Conservation (phyloP, 176 grass and related monocot species). For the Hordeum vulgare region DNA sequence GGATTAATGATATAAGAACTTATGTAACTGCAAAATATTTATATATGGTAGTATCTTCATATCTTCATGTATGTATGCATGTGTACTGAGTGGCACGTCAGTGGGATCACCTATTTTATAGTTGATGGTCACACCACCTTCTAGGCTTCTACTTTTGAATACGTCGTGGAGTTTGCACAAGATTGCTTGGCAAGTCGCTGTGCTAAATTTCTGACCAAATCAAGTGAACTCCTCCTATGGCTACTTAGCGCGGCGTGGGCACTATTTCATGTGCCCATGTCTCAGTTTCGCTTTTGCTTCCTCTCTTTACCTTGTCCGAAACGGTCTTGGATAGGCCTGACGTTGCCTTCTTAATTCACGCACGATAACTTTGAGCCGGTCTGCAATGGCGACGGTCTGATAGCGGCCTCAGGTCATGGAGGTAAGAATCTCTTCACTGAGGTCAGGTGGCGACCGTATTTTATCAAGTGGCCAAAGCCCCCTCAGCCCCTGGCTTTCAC, state of each 20-base stretch:
- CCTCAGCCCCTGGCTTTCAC: background rate
- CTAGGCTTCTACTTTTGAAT: background rate
- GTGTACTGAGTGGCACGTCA: no score
- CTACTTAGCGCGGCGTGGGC: background rate
- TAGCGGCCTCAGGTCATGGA: background rate
- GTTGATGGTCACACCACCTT: no score
- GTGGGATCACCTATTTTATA: no score
- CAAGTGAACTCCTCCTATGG: background rate
- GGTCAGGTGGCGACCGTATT: background rate
- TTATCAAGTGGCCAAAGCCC: background rate
- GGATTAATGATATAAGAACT: no score
- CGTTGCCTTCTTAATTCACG: slow-evolving; percentile 23
- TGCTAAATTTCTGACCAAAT: background rate
- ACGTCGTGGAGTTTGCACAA: background rate
- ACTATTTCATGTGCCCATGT: background rate
- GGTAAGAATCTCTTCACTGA: background rate
- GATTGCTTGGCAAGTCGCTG: background rate
- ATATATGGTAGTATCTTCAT: no score
- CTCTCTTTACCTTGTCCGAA: background rate
- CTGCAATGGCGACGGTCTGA: slow-evolving; percentile 2
- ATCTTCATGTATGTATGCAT: no score
- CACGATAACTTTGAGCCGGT: slow-evolving; percentile 21
- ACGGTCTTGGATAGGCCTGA: slow-evolving; percentile 19
- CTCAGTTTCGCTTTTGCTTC: background rate
- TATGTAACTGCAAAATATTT: no score